Percentiles rank a stretch among this genome's conserved stretches.
These are phyloP conservation scores for Blastobotrys buckinghamii DNA, from an alignment of 1,139 yeast species.

Conservation along the genomic window DNA sequence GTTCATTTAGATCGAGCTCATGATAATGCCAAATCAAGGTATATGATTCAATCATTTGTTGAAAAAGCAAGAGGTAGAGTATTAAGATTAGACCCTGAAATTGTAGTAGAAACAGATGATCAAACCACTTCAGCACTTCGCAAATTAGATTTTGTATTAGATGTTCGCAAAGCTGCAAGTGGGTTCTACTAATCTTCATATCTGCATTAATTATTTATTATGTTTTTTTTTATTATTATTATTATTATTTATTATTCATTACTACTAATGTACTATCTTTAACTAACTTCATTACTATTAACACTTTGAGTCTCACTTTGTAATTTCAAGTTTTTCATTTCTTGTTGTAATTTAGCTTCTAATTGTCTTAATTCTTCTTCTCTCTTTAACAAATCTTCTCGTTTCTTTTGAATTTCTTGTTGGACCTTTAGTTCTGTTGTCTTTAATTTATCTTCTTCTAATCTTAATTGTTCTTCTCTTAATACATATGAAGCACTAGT, in stretches of 20 bases:
- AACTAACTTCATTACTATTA: not conserved
- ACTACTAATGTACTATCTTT: too few species aligned
- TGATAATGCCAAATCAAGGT: conserved; percentile 2
- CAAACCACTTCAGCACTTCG: not conserved
- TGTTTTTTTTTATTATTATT: not conserved
- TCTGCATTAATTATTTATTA: too few species aligned
- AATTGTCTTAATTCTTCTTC: conserved; percentile 82
- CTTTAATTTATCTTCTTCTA: conserved; percentile 38
- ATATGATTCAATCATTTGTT: conserved; percentile 2
- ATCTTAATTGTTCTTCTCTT: conserved; percentile 38
- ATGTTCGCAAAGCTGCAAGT: conserved; percentile 1
- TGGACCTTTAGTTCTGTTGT: conserved; percentile 67
- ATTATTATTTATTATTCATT: not conserved
- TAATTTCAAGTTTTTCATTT: conserved; percentile 1
- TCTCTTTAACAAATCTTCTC: conserved; percentile 80
- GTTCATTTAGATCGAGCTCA: conserved; percentile 2
- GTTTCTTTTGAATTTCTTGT: conserved; percentile 76
- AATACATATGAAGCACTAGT: conserved; percentile 23
- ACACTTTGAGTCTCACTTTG: too few species aligned
- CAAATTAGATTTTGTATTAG: conserved; percentile 5
- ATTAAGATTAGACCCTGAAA: conserved; percentile 6
- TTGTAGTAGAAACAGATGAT: conserved; percentile 7
- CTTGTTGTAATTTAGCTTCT: conserved; percentile 54
- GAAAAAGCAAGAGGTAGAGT: conserved; percentile 4
- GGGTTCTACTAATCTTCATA: conserved; percentile 6